Percentiles rank a stretch among this genome's conserved stretches.
phyloP scores from a whole-genome alignment of 805 yeast genomes.

The Candida khao-thaluensis region DNA sequence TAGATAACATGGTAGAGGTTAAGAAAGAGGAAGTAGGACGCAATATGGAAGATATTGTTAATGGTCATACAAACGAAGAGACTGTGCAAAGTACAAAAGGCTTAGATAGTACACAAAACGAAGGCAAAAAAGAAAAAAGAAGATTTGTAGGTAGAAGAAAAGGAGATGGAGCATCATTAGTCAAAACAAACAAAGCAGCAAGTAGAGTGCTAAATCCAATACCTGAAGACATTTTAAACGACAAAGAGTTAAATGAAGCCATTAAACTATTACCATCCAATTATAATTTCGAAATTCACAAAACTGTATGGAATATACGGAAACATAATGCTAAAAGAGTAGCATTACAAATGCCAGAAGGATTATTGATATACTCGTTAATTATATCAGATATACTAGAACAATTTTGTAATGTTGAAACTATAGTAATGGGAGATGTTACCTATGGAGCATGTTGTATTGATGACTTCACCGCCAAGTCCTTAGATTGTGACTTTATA shows the following conservation, averaged over 20 bases:
- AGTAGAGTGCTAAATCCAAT: constrained; percentile 78
- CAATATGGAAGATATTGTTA: no score
- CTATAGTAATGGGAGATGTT: constrained; percentile 96
- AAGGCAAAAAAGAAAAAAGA: constrained; percentile 38
- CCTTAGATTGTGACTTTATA: constrained; percentile 89
- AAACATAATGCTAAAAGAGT: constrained; percentile 76
- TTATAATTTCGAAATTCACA: constrained; percentile 94
- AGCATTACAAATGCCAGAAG: constrained; percentile 97
- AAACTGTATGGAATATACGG: constrained; percentile 89
- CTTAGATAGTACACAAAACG: no score
- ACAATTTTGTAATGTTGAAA: constrained; percentile 85
- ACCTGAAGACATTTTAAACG: constrained; percentile 80
- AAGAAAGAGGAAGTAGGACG: neutral
- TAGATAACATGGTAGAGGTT: neutral
- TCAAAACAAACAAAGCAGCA: constrained; percentile 29
- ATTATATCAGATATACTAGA: constrained; percentile 89
- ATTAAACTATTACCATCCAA: constrained; percentile 80
- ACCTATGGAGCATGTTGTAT: constrained; percentile 98
- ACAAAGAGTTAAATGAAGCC: constrained; percentile 81
- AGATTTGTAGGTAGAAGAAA: constrained; percentile 59
- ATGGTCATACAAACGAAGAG: no score
- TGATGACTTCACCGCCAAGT: constrained; percentile 91
- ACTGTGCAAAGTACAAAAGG: no score
- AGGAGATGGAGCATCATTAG: constrained; percentile 17
- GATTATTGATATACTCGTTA: constrained; percentile 81